phyloP scores from a whole-genome alignment of 2,329 filamentous ascomycete genomes.

The Trichoderma citrinoviride region DNA sequence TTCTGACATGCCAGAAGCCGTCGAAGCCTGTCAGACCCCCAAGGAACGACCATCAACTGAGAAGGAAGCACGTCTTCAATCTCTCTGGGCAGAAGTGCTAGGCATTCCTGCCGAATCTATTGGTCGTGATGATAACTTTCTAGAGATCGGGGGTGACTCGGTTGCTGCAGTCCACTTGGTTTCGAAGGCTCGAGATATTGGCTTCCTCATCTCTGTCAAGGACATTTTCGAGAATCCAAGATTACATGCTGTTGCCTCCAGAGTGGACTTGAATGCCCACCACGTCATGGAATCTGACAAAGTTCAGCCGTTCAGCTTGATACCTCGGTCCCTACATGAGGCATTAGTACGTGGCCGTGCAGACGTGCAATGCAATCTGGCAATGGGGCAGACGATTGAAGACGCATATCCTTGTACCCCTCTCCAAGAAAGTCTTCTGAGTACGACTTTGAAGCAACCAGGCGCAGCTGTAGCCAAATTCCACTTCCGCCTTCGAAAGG shows the following conservation, averaged over 20 bases:
- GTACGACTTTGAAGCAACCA: slow-evolving; percentile 16
- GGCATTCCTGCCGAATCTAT: slow-evolving; percentile 30
- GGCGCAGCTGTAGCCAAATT: slow-evolving; percentile 13
- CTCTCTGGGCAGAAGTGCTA: slow-evolving; percentile 35
- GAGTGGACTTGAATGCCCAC: not conserved
- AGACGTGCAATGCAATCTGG: not conserved
- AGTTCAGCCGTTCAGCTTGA: not conserved
- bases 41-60: slow-evolving; percentile 19
- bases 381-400: not conserved
- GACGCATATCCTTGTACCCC: slow-evolving; percentile 24
- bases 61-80: slow-evolving; percentile 16
- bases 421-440: slow-evolving; percentile 23
- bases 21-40: not conserved
- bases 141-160: slow-evolving; percentile 40
- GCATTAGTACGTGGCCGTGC: not conserved
- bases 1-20: not conserved
- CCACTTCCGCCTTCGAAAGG: not conserved
- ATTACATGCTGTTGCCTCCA: not conserved
- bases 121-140: slow-evolving; percentile 23
- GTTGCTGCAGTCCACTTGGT: slow-evolving; percentile 45
- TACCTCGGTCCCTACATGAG: not conserved
- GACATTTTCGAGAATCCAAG: slow-evolving; percentile 6
- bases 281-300: not conserved
- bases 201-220: not conserved
- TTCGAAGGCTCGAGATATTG: slow-evolving; percentile 34